Evolutionary conservation across 108 stramenopile genomes (phyloP), one percentile per base, ranked within the genome.

Genomic region (Poteriospumella lacustris): DNA sequence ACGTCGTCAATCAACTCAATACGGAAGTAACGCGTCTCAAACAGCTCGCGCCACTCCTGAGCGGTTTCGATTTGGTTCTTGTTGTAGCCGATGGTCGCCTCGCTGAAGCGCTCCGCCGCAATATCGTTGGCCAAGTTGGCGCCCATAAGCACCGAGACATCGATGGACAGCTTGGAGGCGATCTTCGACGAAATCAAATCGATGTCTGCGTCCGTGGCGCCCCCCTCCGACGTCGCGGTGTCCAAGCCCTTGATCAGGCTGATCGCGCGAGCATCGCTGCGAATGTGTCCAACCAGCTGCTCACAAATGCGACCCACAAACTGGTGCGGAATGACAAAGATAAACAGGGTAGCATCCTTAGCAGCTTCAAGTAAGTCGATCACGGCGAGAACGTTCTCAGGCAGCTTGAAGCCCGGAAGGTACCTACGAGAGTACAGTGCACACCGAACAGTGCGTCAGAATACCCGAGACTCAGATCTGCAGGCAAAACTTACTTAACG

Each of bases 41-140:
- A 91, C 76, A 97, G 91, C 28, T 90, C 72, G 29, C 86, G 84
- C 26, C 93, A 82, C 19, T 90, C 91, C 44, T 79, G 58, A 75
- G 94, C 91, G 69, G 94, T 90, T 0, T 64, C 40, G 69, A 73
- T 76, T 19, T 78, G 75, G 1, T 78, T 82, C 85, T 93, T 93
- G 62, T 88, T 77, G 60, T 87, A 92, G 1, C 94, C 96, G 56
- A 98, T 83, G 0, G 97, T 98, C 19, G 95, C 92, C 78, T 98
- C 97, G 64, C 92, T 93, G 81, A 96, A 93, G 77, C 93, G 90
- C 28, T 91, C 94, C 56, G 76, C 75, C 26, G 97, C 97, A 0
- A 98, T 91, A 82, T 98, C 97, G 72, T 84, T 82, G 0, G 97
- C 97, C 5, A 98, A 92, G 83, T 98, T 98, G 58, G 97, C 97